Evolutionary conservation across 2,329 filamentous ascomycete species (phyloP).

Genomic region (Neofusicoccum laricinum): DNA sequence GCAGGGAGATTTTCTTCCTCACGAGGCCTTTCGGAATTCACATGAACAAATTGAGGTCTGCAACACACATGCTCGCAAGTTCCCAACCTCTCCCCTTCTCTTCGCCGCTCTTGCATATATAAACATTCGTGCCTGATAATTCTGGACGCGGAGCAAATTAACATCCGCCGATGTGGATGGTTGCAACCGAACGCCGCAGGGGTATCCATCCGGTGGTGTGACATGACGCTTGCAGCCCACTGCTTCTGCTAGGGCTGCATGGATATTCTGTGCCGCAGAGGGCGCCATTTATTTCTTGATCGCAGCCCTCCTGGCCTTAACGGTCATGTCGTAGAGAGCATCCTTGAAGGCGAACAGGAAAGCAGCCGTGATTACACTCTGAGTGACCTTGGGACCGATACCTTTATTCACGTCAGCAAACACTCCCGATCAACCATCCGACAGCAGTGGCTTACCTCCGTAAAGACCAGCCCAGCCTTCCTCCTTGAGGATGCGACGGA

Average conservation of each 20-base stretch:
- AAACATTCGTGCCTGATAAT: not conserved
- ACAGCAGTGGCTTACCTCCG: conserved; percentile 62
- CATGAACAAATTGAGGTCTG: not conserved
- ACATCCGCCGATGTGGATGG: not conserved
- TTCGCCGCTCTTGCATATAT: not conserved
- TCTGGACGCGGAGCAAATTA: not conserved
- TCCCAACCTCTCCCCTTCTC: not conserved
- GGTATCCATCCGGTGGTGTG: conserved; percentile 2
- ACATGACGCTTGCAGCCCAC: conserved; percentile 5
- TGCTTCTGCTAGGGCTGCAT: not conserved
- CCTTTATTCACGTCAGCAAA: conserved; percentile 51
- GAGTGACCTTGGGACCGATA: conserved; percentile 92
- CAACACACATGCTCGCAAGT: not conserved
- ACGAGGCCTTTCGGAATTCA: not conserved
- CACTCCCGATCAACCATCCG: conserved; percentile 18
- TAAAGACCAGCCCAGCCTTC: conserved; percentile 93
- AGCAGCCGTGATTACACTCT: conserved; percentile 93
- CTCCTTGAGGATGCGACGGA: conserved; percentile 76
- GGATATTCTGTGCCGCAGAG: not conserved
- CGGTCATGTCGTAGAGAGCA: conserved; percentile 80
- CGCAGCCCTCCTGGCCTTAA: conserved; percentile 57
- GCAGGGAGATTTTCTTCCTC: not conserved
- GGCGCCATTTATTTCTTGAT: conserved; percentile 21
- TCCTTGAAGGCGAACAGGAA: conserved; percentile 99
- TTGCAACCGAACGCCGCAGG: not conserved